These are phyloP conservation scores for Backusella tarrabulga DNA, from an alignment of 192 early-diverging fungal species.

Conservation along the genomic window DNA sequence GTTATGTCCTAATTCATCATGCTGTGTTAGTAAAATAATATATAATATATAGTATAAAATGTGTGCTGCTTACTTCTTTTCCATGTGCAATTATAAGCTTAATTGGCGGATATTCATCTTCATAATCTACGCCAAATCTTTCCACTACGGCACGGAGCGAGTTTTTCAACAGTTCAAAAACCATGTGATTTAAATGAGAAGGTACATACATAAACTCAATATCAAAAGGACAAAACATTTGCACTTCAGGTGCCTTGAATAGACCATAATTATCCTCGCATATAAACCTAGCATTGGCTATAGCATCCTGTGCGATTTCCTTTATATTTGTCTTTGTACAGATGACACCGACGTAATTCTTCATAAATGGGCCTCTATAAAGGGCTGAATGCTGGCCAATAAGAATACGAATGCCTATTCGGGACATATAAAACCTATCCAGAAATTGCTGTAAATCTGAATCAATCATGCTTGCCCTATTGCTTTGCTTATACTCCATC, in stretches of 20 bases:
- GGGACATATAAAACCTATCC: conserved; percentile 94
- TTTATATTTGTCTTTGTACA: conserved; percentile 83
- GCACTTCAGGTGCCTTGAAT: conserved; percentile 76
- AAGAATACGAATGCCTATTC: conserved; percentile 96
- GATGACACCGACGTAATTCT: conserved; percentile 90
- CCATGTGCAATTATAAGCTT: conserved; percentile 89
- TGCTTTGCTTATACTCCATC: conserved; percentile 79
- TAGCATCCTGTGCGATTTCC: conserved; percentile 83
- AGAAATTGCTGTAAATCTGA: conserved; percentile 86
- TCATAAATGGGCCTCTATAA: conserved; percentile 56
- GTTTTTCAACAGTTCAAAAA: conserved; percentile 98
- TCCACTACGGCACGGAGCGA: conserved; percentile 93
- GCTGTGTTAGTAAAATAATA: neutral
- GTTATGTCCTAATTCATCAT: conserved; percentile 76
- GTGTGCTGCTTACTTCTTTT: conserved; percentile 70
- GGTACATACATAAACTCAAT: conserved; percentile 96
- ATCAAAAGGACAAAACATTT: conserved; percentile 67
- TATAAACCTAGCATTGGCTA: conserved; percentile 85
- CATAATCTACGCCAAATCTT: conserved; percentile 73
- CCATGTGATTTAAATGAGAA: conserved; percentile 94
- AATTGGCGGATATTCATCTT: conserved; percentile 85
- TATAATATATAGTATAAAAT: neutral
- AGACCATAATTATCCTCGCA: conserved; percentile 89
- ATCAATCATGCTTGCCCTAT: conserved; percentile 47
- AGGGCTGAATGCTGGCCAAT: conserved; percentile 82